Percentiles rank a stretch among this genome's conserved stretches.
Conservation (phyloP, 1,284 basidiomycete genomes). For the Somion occarium region DNA sequence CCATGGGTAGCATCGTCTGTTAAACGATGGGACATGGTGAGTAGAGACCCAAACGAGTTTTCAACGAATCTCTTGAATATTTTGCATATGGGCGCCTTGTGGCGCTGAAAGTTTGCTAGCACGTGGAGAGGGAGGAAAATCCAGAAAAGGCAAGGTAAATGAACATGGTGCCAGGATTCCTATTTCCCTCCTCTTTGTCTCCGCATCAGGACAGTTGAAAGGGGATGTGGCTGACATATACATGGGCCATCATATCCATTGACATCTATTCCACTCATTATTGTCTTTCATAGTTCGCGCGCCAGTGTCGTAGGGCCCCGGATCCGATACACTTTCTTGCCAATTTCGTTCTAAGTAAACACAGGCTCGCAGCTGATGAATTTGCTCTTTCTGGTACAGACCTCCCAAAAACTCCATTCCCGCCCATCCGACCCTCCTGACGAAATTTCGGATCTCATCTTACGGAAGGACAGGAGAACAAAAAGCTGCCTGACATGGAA, state of each 20-base stretch:
- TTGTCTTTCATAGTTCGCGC: constrained; percentile 1
- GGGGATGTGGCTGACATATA: background rate
- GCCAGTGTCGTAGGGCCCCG: background rate
- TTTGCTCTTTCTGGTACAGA: constrained; percentile 22
- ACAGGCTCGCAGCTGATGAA: constrained; percentile 15
- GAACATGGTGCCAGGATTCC: background rate
- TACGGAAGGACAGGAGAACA: constrained; percentile 28
- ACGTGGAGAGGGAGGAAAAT: background rate
- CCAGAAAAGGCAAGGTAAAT: constrained; percentile 8
- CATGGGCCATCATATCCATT: background rate
- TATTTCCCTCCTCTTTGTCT: constrained; percentile 4
- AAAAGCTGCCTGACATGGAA: constrained; percentile 33
- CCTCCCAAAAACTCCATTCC: constrained; percentile 35
- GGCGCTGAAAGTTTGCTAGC: constrained; percentile 1
- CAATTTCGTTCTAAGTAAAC: constrained; percentile 9
- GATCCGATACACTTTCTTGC: constrained; percentile 8
- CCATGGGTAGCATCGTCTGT: constrained; percentile 18
- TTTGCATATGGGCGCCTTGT: background rate
- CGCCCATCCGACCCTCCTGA: constrained; percentile 23
- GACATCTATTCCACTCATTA: background rate
- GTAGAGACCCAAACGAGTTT: background rate
- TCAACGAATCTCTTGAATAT: background rate
- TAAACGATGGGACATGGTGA: constrained; percentile 21
- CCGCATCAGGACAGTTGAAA: constrained; percentile 6
- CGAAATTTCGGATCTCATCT: constrained; percentile 36